Percentiles rank a stretch among this genome's conserved stretches.
Evolutionary conservation across 176 grass and related monocot species (phyloP).

Genomic region (Bromus sterilis): DNA sequence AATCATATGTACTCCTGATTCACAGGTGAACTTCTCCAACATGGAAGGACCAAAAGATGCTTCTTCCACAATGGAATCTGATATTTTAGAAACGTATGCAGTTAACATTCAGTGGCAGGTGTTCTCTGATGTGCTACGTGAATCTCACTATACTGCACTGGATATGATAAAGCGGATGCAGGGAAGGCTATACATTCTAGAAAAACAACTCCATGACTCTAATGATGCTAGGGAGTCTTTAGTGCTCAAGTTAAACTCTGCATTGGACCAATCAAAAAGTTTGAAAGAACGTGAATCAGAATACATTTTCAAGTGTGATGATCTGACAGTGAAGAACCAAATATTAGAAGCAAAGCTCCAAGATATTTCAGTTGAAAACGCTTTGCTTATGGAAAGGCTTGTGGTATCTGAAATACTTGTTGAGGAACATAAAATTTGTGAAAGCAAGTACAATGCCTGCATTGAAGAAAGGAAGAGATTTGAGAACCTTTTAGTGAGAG

Average conservation of each 20-base stretch:
- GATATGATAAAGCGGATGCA: constrained; percentile 48
- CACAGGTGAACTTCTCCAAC: constrained; percentile 22
- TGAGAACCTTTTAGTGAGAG: constrained; percentile 58
- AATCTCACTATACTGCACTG: constrained; percentile 49
- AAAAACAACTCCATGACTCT: constrained; percentile 52
- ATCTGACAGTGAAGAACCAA: constrained; percentile 61
- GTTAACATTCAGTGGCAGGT: constrained; percentile 57
- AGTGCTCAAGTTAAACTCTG: constrained; percentile 40
- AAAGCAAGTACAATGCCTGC: constrained; percentile 44
- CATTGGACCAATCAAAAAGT: constrained; percentile 56
- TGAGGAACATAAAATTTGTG: constrained; percentile 43
- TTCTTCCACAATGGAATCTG: constrained; percentile 40
- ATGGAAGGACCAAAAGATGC: constrained; percentile 9
- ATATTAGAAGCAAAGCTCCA: constrained; percentile 85
- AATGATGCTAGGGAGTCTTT: constrained; percentile 50
- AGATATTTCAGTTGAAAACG: constrained; percentile 54
- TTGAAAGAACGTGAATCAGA: constrained; percentile 60
- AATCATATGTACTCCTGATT: constrained; percentile 26
- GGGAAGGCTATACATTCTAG: constrained; percentile 46
- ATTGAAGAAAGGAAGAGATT: constrained; percentile 64
- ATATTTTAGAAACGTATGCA: constrained; percentile 54
- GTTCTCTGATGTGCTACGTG: constrained; percentile 71
- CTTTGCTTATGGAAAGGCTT: constrained; percentile 41
- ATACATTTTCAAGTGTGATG: constrained; percentile 64
- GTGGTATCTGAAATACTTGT: constrained; percentile 35